These are phyloP conservation scores for Styphnolobium japonicum DNA, from an alignment of 306 rosid genomes.

Conservation along the genomic window DNA sequence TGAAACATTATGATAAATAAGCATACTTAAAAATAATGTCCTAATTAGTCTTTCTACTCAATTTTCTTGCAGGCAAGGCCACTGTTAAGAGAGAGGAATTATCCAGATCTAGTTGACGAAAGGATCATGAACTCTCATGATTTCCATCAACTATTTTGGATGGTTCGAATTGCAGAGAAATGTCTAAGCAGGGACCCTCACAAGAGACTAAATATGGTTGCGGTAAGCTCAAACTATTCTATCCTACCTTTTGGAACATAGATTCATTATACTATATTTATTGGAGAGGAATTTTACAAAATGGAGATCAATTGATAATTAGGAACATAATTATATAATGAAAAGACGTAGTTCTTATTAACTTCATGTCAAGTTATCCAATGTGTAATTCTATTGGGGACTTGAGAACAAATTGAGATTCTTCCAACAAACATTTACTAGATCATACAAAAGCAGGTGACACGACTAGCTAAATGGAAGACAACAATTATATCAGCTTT, in stretches of 20 bases:
- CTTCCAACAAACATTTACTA: not conserved
- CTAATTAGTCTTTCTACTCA: not conserved
- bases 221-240: conserved; percentile 33
- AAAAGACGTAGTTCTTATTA: not conserved
- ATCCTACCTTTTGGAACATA: not conserved
- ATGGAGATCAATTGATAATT: not conserved
- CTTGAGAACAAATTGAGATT: not conserved
- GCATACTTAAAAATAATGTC: not conserved
- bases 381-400: not conserved
- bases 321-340: not conserved
- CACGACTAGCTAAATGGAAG: not conserved
- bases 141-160: conserved; percentile 75
- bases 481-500: not conserved
- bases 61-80: conserved; percentile 77
- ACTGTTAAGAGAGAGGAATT: conserved; percentile 73
- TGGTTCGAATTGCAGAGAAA: conserved; percentile 75
- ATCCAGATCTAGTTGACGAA: conserved; percentile 72
- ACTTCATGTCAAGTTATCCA: not conserved
- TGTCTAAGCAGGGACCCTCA: conserved; percentile 72
- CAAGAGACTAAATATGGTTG: conserved; percentile 59
- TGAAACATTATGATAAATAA: not conserved
- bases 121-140: conserved; percentile 52
- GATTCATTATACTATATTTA: not conserved
- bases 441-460: not conserved
- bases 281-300: not conserved